These are phyloP conservation scores for Ogataea ganodermae DNA, from an alignment of 805 yeast genomes.

Conservation along the genomic window DNA sequence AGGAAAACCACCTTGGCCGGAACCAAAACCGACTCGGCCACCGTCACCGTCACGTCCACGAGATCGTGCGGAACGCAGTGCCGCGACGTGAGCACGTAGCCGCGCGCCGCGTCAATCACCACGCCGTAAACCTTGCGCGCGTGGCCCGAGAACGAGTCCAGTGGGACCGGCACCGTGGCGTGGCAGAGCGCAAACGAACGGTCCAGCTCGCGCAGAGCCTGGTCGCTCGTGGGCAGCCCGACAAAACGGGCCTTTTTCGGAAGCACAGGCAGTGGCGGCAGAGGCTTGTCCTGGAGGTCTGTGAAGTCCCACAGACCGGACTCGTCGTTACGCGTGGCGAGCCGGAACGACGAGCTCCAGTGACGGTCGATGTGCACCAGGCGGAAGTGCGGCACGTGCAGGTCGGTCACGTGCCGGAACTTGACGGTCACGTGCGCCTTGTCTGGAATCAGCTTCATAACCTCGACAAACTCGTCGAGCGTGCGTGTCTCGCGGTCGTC, in stretches of 20 bases:
- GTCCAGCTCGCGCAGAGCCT: conserved; percentile 55
- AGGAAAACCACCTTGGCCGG: conserved; percentile 80
- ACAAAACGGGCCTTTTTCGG: conserved; percentile 71
- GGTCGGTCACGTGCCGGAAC: conserved; percentile 77
- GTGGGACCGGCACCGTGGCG: conserved; percentile 61
- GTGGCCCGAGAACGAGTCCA: conserved; percentile 73
- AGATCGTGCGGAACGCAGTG: conserved; percentile 80
- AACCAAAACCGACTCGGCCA: conserved; percentile 82
- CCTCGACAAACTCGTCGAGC: conserved; percentile 73
- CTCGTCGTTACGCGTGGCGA: conserved; percentile 61
- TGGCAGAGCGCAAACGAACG: conserved; percentile 74
- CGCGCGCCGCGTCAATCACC: conserved; percentile 76
- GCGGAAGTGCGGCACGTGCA: conserved; percentile 71
- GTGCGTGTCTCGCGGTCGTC: conserved; percentile 76
- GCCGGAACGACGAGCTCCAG: conserved; percentile 72
- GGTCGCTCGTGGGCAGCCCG: conserved; percentile 63
- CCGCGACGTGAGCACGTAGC: conserved; percentile 78
- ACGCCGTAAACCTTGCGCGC: conserved; percentile 72
- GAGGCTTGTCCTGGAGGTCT: conserved; percentile 58
- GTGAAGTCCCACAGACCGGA: conserved; percentile 60
- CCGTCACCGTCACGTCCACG: conserved; percentile 70
- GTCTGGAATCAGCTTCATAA: conserved; percentile 78
- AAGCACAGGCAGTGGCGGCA: conserved; percentile 50
- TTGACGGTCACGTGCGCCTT: conserved; percentile 66
- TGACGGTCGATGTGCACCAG: conserved; percentile 78